Evolutionary conservation across 306 rosid species (phyloP).

Genomic region (Clitoria ternatea): DNA sequence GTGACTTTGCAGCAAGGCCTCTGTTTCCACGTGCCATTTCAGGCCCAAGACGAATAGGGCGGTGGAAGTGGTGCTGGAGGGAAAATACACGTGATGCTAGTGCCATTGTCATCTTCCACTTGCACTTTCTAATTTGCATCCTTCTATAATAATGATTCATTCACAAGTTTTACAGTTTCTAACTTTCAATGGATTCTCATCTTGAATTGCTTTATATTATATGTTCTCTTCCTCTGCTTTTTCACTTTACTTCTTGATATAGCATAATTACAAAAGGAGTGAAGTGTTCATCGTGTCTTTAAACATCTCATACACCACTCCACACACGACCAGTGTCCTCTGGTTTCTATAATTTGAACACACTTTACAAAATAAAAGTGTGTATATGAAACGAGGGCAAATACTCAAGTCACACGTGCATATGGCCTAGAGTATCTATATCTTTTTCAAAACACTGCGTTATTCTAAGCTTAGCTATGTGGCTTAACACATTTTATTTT

Average conservation of each 20-base stretch:
- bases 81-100: slow-evolving; percentile 17
- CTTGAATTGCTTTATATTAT: neutral
- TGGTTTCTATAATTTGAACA: neutral
- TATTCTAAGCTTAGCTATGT: neutral
- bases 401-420: neutral
- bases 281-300: neutral
- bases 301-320: neutral
- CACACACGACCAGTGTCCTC: neutral
- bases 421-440: neutral
- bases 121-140: neutral
- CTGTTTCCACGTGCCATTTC: slow-evolving; percentile 29
- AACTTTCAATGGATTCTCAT: neutral
- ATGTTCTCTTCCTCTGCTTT: neutral
- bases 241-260: neutral
- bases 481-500: neutral
- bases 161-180: neutral
- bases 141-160: neutral
- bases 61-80: slow-evolving; percentile 25
- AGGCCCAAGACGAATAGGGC: slow-evolving; percentile 14
- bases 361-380: neutral
- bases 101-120: neutral
- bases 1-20: slow-evolving; percentile 24
- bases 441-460: neutral
- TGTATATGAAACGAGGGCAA: neutral
- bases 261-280: neutral